Percentiles rank a stretch among this genome's conserved stretches.
Evolutionary conservation across 2,329 filamentous ascomycete genomes (phyloP).

Genomic region (Penicillium sp.): DNA sequence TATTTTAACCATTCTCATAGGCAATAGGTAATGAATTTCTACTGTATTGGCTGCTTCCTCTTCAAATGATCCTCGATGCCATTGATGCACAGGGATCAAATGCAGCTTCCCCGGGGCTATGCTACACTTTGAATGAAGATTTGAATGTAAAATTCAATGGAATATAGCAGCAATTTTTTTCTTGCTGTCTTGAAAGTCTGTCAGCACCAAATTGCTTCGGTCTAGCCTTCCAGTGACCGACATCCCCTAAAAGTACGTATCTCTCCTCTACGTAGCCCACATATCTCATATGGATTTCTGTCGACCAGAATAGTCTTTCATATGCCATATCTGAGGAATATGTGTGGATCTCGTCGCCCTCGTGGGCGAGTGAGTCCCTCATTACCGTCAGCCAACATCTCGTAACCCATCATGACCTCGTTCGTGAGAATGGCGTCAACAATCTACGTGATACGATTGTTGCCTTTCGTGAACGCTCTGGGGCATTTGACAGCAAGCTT

Average conservation of each 20-base stretch:
- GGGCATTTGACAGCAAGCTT: slow-evolving; percentile 60
- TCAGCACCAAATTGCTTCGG: background rate
- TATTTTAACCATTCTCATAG: background rate
- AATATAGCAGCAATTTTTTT: background rate
- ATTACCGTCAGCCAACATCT: slow-evolving; percentile 43
- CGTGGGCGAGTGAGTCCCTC: background rate
- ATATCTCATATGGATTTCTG: background rate
- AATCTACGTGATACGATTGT: slow-evolving; percentile 69
- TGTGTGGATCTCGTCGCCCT: background rate
- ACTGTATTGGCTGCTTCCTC: background rate
- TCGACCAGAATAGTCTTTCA: background rate
- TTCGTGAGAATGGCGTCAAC: slow-evolving; percentile 73
- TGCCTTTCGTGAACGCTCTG: slow-evolving; percentile 56
- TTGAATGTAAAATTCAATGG: too few species aligned
- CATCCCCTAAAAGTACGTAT: background rate
- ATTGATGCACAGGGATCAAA: background rate
- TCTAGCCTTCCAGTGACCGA: background rate
- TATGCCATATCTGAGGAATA: background rate
- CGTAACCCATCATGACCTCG: slow-evolving; percentile 71
- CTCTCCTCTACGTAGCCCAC: background rate
- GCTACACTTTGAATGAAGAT: background rate
- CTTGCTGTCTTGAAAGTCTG: background rate
- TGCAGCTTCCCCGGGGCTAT: too few species aligned
- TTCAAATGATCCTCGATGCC: background rate
- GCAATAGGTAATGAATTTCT: background rate